Conservation (phyloP, 2,329 filamentous ascomycete species). For the Rhinocladiella similis region DNA sequence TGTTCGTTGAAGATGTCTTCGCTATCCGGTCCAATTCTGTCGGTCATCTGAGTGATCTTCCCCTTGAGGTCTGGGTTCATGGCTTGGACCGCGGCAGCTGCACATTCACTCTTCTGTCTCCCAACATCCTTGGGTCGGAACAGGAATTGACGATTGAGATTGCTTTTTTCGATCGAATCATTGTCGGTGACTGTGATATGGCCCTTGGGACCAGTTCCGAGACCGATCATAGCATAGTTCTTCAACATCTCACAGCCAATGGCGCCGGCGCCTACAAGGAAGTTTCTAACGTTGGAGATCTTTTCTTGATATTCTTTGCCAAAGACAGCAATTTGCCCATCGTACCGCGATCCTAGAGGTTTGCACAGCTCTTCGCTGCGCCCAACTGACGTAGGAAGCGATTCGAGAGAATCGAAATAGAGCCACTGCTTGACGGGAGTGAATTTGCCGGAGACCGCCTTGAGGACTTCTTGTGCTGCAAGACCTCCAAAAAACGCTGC, state of each 20-base stretch:
- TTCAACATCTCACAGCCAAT: constrained; percentile 99
- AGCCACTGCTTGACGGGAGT: constrained; percentile 93
- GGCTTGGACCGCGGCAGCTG: constrained; percentile 80
- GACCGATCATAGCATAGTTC: constrained; percentile 99
- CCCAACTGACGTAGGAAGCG: constrained; percentile 71
- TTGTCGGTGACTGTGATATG: constrained; percentile 94
- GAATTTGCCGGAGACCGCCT: constrained; percentile 97
- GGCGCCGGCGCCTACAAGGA: constrained; percentile 92
- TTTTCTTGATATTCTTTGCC: constrained; percentile 93
- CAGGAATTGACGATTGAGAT: constrained; percentile 94
- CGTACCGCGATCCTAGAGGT: constrained; percentile 81
- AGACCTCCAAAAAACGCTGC: constrained; percentile 94
- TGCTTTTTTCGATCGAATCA: constrained; percentile 98
- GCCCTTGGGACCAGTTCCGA: constrained; percentile 83
- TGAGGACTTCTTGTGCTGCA: constrained; percentile 90
- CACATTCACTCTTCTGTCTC: constrained; percentile 93
- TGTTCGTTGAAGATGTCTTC: constrained; percentile 92
- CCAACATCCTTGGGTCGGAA: constrained; percentile 94
- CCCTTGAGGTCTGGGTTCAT: constrained; percentile 94
- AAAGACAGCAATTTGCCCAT: constrained; percentile 96
- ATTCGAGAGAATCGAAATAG: constrained; percentile 98
- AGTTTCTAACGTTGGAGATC: constrained; percentile 84
- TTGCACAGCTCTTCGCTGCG: constrained; percentile 87
- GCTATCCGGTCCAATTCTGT: constrained; percentile 87
- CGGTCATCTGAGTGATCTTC: constrained; percentile 82